Percentiles rank a stretch among this genome's conserved stretches.
These are phyloP conservation scores for Glycine tomentella DNA, from an alignment of 306 rosid genomes.

Conservation along the genomic window DNA sequence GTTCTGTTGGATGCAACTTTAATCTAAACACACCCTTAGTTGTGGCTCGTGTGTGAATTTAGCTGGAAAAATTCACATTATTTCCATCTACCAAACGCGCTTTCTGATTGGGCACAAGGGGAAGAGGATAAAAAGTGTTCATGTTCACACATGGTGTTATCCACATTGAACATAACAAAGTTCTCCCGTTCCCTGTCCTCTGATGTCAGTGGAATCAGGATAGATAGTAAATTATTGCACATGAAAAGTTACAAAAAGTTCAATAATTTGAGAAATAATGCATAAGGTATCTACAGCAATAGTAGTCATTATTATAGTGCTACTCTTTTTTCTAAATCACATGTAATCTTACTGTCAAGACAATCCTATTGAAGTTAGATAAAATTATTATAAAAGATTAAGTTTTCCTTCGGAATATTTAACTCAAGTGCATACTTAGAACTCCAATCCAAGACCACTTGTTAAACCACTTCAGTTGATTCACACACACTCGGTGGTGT, in stretches of 20 bases:
- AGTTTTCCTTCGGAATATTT: too few relatives aligned
- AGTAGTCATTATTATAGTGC: slow-evolving; percentile 61
- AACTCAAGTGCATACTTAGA: too few relatives aligned
- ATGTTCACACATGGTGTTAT: neutral
- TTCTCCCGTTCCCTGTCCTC: neutral
- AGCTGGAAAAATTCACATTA: neutral
- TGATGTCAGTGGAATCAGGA: slow-evolving; percentile 11
- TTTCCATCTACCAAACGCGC: slow-evolving; percentile 27
- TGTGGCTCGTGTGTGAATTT: neutral
- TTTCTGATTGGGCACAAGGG: neutral
- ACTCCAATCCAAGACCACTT: too few relatives aligned
- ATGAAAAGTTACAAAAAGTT: slow-evolving; percentile 20
- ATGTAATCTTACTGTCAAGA: too few relatives aligned
- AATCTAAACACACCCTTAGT: neutral
- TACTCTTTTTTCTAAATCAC: slow-evolving; percentile 48
- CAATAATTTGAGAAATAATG: neutral
- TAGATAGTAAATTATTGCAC: slow-evolving; percentile 5
- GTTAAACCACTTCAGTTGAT: too few relatives aligned
- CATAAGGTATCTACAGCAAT: slow-evolving; percentile 10
- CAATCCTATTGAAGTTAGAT: too few relatives aligned
- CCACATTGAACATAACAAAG: neutral
- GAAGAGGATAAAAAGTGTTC: slow-evolving; percentile 21
- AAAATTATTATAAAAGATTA: too few relatives aligned
- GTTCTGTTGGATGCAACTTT: too few relatives aligned
- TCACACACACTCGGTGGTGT: too few relatives aligned